Conservation (phyloP, 306 rosid genomes). For the barrel medic (Medicago truncatula) region MtrunA17r5.0-ANR NC_053047.1:30671001-30671500, state of each 20-base stretch:
- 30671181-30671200: slow-evolving; percentile 90
- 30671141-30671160: slow-evolving; percentile 96
- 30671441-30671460: slow-evolving; percentile 52
- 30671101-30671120: slow-evolving; percentile 86
- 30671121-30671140: slow-evolving; percentile 91
- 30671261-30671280: slow-evolving; percentile 93
- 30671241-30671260: slow-evolving; percentile 92
- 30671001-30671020: slow-evolving; percentile 85
- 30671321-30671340: slow-evolving; percentile 96
- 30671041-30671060: slow-evolving; percentile 87
- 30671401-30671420: slow-evolving; percentile 90
- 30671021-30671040: slow-evolving; percentile 90
- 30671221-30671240: slow-evolving; percentile 92
- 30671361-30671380: slow-evolving; percentile 98
- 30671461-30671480: too few relatives aligned
- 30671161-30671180: slow-evolving; percentile 99
- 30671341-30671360: slow-evolving; percentile 98
- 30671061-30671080: slow-evolving; percentile 97
- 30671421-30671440: slow-evolving; percentile 98
- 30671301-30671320: slow-evolving; percentile 96
- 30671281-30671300: slow-evolving; percentile 95
- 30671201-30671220: slow-evolving; percentile 90
- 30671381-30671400: slow-evolving; percentile 89
- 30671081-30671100: slow-evolving; percentile 86
- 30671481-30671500: too few relatives aligned